Percentiles rank a stretch among this genome's conserved stretches.
These are phyloP conservation scores for Fonsecaea pedrosoi DNA, from an alignment of 2,329 filamentous ascomycete species.

Conservation along the genomic window DNA sequence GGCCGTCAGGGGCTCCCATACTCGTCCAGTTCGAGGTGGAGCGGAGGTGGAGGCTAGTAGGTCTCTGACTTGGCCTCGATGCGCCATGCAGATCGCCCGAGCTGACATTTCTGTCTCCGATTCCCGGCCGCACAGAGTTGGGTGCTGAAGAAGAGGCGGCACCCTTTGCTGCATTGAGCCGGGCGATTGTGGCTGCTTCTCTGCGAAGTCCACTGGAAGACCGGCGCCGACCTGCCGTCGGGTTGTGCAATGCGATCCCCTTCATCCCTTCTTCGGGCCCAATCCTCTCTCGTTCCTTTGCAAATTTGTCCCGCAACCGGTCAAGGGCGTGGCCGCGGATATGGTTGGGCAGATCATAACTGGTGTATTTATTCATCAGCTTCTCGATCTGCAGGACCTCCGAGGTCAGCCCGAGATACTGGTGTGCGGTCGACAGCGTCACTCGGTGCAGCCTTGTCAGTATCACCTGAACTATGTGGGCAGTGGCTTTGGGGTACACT, in stretches of 20 bases:
- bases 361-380: constrained; percentile 91
- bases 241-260: constrained; percentile 93
- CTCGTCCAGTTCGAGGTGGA: constrained; percentile 29
- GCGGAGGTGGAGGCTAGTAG: constrained; percentile 30
- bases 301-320: constrained; percentile 91
- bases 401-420: constrained; percentile 87
- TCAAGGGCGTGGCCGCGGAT: constrained; percentile 82
- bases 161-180: constrained; percentile 54
- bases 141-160: constrained; percentile 27
- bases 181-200: constrained; percentile 77
- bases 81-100: constrained; percentile 70
- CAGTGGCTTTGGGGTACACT: constrained; percentile 93
- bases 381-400: constrained; percentile 93
- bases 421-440: constrained; percentile 91
- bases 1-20: constrained; percentile 26
- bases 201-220: constrained; percentile 78
- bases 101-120: constrained; percentile 59
- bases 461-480: constrained; percentile 98
- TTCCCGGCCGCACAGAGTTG: constrained; percentile 18
- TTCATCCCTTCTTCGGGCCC: constrained; percentile 83
- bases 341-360: constrained; percentile 88
- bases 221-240: constrained; percentile 69
- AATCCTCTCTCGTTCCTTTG: constrained; percentile 79
- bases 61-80: constrained; percentile 28
- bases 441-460: constrained; percentile 92